Percentiles rank a stretch among this genome's conserved stretches.
These are phyloP conservation scores for Ceratorhiza oryzae-sativae DNA, from an alignment of 1,284 basidiomycete genomes.

Conservation along the genomic window DNA sequence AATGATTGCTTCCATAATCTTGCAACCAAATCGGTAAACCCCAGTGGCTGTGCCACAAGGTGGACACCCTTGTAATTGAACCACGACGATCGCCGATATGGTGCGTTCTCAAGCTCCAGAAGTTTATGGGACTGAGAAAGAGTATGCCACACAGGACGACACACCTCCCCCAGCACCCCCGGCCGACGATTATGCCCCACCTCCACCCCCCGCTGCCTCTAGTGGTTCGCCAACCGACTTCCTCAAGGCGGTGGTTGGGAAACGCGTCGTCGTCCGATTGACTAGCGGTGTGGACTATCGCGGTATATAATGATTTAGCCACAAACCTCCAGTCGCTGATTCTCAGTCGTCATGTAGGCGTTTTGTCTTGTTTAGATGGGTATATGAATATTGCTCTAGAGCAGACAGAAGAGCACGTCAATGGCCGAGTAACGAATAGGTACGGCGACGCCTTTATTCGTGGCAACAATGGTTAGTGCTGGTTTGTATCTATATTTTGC, in stretches of 20 bases:
- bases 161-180: slow-evolving; percentile 41
- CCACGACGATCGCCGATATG: too few relatives aligned
- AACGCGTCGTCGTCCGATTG: slow-evolving; percentile 90
- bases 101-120: too few relatives aligned
- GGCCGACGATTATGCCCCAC: slow-evolving; percentile 50
- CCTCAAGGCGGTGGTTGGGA: slow-evolving; percentile 92
- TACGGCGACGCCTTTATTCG: slow-evolving; percentile 96
- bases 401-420: slow-evolving; percentile 94
- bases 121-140: too few relatives aligned
- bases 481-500: not conserved
- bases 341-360: slow-evolving; percentile 60
- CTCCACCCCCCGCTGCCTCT: slow-evolving; percentile 56
- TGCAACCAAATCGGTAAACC: too few relatives aligned
- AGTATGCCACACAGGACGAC: slow-evolving; percentile 25
- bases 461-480: slow-evolving; percentile 89
- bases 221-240: slow-evolving; percentile 88
- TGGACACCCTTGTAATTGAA: too few relatives aligned
- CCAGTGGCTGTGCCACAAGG: too few relatives aligned
- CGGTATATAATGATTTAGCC: slow-evolving; percentile 60
- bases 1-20: too few relatives aligned
- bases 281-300: slow-evolving; percentile 97
- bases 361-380: slow-evolving; percentile 96
- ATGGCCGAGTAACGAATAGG: slow-evolving; percentile 82
- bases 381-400: slow-evolving; percentile 99
- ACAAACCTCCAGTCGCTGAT: not conserved